Conservation (phyloP, 2,329 filamentous ascomycete genomes). For the Aspergillus ustus region DNA sequence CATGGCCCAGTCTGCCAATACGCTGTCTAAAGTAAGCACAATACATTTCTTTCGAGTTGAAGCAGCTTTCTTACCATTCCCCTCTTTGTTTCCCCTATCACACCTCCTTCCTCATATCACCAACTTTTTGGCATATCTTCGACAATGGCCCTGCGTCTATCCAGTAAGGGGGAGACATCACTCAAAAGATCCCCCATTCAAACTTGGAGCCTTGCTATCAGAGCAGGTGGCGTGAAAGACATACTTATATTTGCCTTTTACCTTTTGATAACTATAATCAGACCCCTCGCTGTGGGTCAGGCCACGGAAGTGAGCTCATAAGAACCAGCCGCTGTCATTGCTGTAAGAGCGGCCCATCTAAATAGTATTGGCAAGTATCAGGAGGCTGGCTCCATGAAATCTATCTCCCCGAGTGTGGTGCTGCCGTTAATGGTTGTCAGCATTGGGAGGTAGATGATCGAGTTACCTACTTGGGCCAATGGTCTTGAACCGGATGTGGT, state of each 20-base stretch:
- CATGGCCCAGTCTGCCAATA: too few species aligned
- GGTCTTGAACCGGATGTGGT: slow-evolving; percentile 51
- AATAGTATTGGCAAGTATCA: slow-evolving; percentile 70
- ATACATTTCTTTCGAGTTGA: too few species aligned
- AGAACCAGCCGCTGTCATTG: slow-evolving; percentile 56
- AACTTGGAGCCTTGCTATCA: slow-evolving; percentile 42
- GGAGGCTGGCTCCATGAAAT: slow-evolving; percentile 62
- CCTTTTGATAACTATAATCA: slow-evolving; percentile 52
- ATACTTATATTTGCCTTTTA: slow-evolving; percentile 58
- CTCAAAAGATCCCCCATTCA: slow-evolving; percentile 27
- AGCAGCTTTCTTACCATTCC: too few species aligned
- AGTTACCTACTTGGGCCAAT: slow-evolving; percentile 59
- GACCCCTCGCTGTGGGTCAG: slow-evolving; percentile 54
- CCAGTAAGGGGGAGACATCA: slow-evolving; percentile 34
- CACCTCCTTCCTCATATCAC: too few species aligned
- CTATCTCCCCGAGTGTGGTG: slow-evolving; percentile 67
- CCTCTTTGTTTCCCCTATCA: too few species aligned
- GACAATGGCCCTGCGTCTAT: slow-evolving; percentile 16
- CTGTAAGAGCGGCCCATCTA: slow-evolving; percentile 41
- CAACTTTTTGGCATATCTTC: too few species aligned
- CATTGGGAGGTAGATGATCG: slow-evolving; percentile 55
- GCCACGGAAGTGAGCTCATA: slow-evolving; percentile 58
- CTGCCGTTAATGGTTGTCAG: slow-evolving; percentile 59
- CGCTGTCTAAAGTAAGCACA: too few species aligned
- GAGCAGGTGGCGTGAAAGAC: slow-evolving; percentile 52